phyloP scores from a whole-genome alignment of 192 early-diverging fungal genomes.

The Coemansia sp. region DNA sequence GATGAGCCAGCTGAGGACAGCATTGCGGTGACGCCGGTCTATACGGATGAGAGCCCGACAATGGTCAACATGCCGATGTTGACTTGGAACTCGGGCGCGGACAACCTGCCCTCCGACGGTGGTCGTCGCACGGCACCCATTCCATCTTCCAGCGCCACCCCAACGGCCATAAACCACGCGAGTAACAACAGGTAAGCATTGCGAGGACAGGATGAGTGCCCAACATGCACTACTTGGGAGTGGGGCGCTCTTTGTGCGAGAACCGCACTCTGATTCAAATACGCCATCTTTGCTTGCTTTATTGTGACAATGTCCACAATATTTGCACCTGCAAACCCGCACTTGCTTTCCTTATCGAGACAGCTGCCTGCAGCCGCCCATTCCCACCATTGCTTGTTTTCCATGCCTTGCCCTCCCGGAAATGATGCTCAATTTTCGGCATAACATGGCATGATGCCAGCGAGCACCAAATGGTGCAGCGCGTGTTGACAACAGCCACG shows the following conservation, averaged over 20 bases:
- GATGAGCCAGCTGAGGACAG: background rate
- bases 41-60: no score
- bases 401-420: background rate
- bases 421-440: no score
- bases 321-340: background rate
- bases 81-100: background rate
- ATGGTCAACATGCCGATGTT: background rate
- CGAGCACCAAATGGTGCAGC: background rate
- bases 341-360: background rate
- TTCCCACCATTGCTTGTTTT: no score
- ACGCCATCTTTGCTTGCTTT: slow-evolving; percentile 5
- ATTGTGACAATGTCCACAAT: slow-evolving; percentile 11
- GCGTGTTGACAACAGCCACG: background rate
- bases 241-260: slow-evolving; percentile 3
- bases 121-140: background rate
- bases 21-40: no score
- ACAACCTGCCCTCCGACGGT: background rate
- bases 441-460: no score
- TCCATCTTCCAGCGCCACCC: slow-evolving; percentile 1
- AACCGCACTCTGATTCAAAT: slow-evolving; percentile 4
- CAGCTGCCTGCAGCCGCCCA: background rate
- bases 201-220: background rate
- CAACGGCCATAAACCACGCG: background rate
- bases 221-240: background rate
- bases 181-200: background rate